Conservation (phyloP, 805 yeast genomes). For the Vanderwaltozyma yarrowii region DNA sequence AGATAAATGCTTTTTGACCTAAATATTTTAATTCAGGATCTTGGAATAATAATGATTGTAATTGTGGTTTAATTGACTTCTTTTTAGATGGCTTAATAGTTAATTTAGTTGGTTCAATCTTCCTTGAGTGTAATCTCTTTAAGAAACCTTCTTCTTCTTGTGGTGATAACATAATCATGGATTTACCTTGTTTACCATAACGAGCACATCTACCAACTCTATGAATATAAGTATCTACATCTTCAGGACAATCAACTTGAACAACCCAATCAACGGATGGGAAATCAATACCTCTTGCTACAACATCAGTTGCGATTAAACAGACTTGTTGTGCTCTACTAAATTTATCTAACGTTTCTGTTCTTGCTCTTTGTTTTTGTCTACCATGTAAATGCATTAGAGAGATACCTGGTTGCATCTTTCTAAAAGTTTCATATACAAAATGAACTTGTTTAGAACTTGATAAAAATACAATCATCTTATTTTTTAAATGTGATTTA, state of each 20-base stretch:
- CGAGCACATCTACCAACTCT: conserved; percentile 88
- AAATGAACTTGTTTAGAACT: conserved; percentile 88
- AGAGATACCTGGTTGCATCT: conserved; percentile 86
- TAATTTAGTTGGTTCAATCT: conserved; percentile 61
- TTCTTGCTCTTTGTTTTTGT: conserved; percentile 80
- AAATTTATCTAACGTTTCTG: conserved; percentile 73
- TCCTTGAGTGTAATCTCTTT: conserved; percentile 47
- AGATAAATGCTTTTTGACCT: conserved; percentile 92
- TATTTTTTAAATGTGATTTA: conserved; percentile 69
- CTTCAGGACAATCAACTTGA: conserved; percentile 88
- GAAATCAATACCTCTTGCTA: conserved; percentile 86
- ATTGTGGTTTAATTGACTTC: conserved; percentile 66
- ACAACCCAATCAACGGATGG: conserved; percentile 95
- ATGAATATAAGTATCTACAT: conserved; percentile 79
- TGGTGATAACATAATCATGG: conserved; percentile 74
- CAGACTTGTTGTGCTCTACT: conserved; percentile 72
- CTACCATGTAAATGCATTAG: conserved; percentile 79
- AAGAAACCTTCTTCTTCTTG: conserved; percentile 72
- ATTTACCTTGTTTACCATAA: conserved; percentile 75
- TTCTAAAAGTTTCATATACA: conserved; percentile 77
- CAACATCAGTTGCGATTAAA: conserved; percentile 82
- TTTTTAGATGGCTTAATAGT: conserved; percentile 64
- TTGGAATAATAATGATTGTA: conserved; percentile 84
- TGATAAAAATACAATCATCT: conserved; percentile 74
- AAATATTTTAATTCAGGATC: conserved; percentile 86